These are phyloP conservation scores for Taxillus chinensis DNA, from an alignment of 164 flowering plant genomes.

Conservation along the genomic window DNA sequence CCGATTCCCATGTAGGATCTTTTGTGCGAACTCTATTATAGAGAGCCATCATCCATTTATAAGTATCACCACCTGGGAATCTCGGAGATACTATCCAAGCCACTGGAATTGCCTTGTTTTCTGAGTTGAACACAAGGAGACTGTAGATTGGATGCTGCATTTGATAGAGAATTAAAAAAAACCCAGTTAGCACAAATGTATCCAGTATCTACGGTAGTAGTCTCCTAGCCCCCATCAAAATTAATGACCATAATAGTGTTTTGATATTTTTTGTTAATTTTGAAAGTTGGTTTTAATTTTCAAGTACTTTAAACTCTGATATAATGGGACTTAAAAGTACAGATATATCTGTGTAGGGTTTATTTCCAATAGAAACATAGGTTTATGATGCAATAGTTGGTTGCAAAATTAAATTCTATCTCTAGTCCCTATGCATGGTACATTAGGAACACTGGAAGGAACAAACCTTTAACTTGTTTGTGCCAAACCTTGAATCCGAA, in stretches of 20 bases:
- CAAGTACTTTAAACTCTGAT: no score
- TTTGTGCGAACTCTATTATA: constrained; percentile 66
- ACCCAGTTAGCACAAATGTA: constrained; percentile 12
- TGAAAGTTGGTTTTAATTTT: no score
- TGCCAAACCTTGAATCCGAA: constrained; percentile 82
- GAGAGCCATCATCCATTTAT: constrained; percentile 92
- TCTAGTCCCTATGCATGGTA: no score
- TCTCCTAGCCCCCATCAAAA: not conserved
- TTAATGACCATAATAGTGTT: no score
- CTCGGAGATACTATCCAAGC: constrained; percentile 88
- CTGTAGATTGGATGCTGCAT: constrained; percentile 70
- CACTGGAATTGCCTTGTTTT: constrained; percentile 87
- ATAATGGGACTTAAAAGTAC: no score
- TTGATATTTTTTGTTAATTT: no score
- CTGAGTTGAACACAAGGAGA: constrained; percentile 83
- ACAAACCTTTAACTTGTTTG: constrained; percentile 80
- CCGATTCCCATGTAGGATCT: constrained; percentile 85
- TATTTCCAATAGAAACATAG: no score
- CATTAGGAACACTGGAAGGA: not conserved
- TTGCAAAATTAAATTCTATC: no score
- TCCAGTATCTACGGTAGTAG: no score
- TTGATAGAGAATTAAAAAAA: constrained; percentile 5
- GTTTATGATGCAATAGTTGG: no score
- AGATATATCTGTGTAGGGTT: no score
- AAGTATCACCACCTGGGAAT: constrained; percentile 39